Base-by-base conservation (phyloP, 805 yeast species). In the Scheffersomyces lignosus region DNA sequence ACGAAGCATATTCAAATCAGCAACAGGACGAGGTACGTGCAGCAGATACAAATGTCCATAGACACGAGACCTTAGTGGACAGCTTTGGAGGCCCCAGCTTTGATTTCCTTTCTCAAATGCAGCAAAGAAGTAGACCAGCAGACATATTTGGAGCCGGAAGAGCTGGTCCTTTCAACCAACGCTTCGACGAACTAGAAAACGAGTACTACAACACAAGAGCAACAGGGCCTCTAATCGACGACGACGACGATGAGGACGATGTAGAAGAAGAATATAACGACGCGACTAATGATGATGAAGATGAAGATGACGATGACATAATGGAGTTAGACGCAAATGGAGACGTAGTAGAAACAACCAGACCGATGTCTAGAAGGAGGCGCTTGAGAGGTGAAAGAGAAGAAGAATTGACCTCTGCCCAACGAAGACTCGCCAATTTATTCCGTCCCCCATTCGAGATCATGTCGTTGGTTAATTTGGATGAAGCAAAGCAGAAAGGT, bases 391-490 rank as follows among this genome's bases (percentile, higher is more conserved):
- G 54, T 36, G 37, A 33, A 7, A 50, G 61, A 38, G 44, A 35
- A 52, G 53, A 37, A 71, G 71, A 69, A 33, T 60, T 79, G 34
- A 41, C 66, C 66, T 43, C 78, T 14, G 78, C 72, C 33, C 88
- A 78, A 60, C 71, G 80, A 45, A 70, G 95, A 34, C 66, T 93
- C 32, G 97, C 96, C 4, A 75, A 75, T 43, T 68, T 93, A 18
- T 93, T 91, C 61, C 73, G 91, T 43, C 98, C 99, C 0, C 99
- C 99, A 0, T 91, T 87, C 66, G 97, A 91, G 49, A 65, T 93
- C 23, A 88, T 93, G 52, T 71, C 81, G 15, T 79, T 75, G 46
- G 45, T 80, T 13, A 78, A 77, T 36, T 58, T 93, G n/a, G 93
- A 87, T 27, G 66, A 70, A 4, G 98, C 98, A 2, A 86, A 81